A percentile compares a stretch with the other conserved stretches of the same genome.
Evolutionary conservation across 2,329 filamentous ascomycete species (phyloP).

Genomic region (Volutella citrinella): DNA sequence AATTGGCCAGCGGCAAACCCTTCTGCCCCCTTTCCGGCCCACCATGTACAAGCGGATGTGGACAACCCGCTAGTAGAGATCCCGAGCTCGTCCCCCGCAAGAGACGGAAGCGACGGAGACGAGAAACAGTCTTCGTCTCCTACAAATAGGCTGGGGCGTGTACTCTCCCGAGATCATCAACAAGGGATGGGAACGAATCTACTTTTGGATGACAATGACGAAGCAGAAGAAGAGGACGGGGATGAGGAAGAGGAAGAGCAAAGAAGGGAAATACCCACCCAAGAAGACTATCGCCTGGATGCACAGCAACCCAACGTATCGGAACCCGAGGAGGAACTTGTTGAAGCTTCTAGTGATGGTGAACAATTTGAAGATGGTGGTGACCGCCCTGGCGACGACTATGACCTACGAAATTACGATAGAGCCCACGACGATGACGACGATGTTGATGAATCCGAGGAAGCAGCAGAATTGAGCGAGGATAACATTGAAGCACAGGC

Average conservation of each 20-base stretch:
- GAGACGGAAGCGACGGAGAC: constrained; percentile 11
- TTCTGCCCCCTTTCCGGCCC: too few relatives aligned
- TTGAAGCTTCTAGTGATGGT: constrained; percentile 11
- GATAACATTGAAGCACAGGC: constrained; percentile 21
- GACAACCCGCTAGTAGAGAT: constrained; percentile 22
- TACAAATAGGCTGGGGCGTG: constrained; percentile 5
- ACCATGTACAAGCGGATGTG: too few relatives aligned
- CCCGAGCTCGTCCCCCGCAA: constrained; percentile 18
- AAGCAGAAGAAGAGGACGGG: constrained; percentile 25
- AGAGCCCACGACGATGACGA: constrained; percentile 32
- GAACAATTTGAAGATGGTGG: constrained; percentile 23
- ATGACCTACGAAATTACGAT: constrained; percentile 32
- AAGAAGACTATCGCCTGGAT: too few relatives aligned
- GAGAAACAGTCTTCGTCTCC: constrained; percentile 8
- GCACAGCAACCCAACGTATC: too few relatives aligned
- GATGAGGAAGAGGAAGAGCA: constrained; percentile 19
- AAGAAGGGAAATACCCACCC: constrained; percentile 4
- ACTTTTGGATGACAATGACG: constrained; percentile 3
- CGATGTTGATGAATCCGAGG: constrained; percentile 26
- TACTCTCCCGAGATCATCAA: neutral
- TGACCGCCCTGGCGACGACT: constrained; percentile 31
- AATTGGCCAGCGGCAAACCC: constrained; percentile 11
- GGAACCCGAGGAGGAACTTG: neutral
- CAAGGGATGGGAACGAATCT: constrained; percentile 3
- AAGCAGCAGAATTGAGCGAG: constrained; percentile 26